These are phyloP conservation scores for Alternaria viburni DNA, from an alignment of 2,329 filamentous ascomycete species.

Conservation along the genomic window DNA sequence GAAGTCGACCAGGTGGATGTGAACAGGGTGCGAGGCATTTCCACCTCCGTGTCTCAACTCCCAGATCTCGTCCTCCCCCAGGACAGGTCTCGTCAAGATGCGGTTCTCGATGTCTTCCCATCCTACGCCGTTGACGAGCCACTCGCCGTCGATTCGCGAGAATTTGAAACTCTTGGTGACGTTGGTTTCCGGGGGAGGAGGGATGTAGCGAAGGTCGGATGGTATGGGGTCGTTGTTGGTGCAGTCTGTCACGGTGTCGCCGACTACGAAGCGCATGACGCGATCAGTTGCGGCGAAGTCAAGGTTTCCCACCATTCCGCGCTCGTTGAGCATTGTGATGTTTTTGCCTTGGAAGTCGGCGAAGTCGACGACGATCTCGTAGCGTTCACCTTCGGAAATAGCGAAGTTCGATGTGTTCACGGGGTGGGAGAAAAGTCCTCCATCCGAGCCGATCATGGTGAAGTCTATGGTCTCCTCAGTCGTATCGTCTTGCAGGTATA, in stretches of 20 bases:
- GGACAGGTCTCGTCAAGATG: constrained; percentile 37
- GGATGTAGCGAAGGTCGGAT: constrained; percentile 30
- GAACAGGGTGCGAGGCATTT: constrained; percentile 61
- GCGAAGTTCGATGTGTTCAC: constrained; percentile 52
- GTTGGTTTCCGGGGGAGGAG: constrained; percentile 26
- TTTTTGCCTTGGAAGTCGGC: constrained; percentile 56
- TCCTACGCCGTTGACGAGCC: constrained; percentile 45
- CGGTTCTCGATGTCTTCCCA: constrained; percentile 44
- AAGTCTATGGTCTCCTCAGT: constrained; percentile 52
- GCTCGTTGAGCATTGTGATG: constrained; percentile 54
- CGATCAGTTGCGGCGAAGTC: constrained; percentile 58
- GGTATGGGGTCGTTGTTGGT: constrained; percentile 39
- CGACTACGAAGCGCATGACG: constrained; percentile 55
- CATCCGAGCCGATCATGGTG: constrained; percentile 62
- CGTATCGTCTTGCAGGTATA: constrained; percentile 53
- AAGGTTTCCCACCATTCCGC: constrained; percentile 52
- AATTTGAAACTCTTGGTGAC: constrained; percentile 39
- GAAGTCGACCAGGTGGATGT: constrained; percentile 67
- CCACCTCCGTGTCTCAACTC: constrained; percentile 55
- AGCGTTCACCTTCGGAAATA: constrained; percentile 64
- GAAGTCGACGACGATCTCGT: constrained; percentile 66
- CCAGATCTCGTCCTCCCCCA: constrained; percentile 47
- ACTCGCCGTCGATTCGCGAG: constrained; percentile 33
- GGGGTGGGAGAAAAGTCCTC: constrained; percentile 57
- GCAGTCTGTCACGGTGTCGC: constrained; percentile 30